Evolutionary conservation across 331 rosid genomes (phyloP).

Genomic region (Phaseolus coccineus): DNA sequence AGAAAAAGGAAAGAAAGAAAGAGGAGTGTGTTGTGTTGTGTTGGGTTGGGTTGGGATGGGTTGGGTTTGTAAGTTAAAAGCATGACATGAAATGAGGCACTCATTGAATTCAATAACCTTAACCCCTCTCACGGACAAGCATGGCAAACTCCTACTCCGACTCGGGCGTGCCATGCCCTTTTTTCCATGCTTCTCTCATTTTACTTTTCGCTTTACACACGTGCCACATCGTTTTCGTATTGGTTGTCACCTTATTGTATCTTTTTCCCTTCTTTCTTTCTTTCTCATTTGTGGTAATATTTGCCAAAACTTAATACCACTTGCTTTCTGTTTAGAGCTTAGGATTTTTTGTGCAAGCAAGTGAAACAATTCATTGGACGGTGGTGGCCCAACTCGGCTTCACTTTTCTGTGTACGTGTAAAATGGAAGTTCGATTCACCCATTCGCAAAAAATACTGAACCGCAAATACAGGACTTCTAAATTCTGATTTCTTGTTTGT

Average conservation of each 20-base stretch:
- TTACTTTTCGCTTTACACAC: conserved; percentile 41
- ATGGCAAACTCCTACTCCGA: conserved; percentile 35
- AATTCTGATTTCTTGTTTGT: neutral
- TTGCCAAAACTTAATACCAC: neutral
- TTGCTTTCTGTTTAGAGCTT: neutral
- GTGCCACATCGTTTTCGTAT: conserved; percentile 35
- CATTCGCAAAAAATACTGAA: neutral
- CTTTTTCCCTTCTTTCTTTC: neutral
- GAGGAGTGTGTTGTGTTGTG: neutral
- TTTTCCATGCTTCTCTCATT: neutral
- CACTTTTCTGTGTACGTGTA: neutral
- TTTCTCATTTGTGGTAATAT: neutral
- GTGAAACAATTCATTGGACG: neutral
- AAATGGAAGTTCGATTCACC: neutral
- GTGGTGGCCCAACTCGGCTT: neutral
- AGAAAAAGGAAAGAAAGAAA: neutral
- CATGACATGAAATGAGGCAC: neutral
- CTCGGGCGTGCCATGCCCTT: conserved; percentile 56
- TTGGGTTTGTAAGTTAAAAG: conserved; percentile 4
- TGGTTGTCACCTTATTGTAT: neutral
- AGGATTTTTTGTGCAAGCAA: neutral
- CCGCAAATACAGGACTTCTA: neutral
- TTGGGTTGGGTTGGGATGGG: no score
- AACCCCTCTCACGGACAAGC: conserved; percentile 54
- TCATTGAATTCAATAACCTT: neutral